phyloP scores from a whole-genome alignment of 2,329 filamentous ascomycete genomes.

The Aspergillus caelatus region DNA sequence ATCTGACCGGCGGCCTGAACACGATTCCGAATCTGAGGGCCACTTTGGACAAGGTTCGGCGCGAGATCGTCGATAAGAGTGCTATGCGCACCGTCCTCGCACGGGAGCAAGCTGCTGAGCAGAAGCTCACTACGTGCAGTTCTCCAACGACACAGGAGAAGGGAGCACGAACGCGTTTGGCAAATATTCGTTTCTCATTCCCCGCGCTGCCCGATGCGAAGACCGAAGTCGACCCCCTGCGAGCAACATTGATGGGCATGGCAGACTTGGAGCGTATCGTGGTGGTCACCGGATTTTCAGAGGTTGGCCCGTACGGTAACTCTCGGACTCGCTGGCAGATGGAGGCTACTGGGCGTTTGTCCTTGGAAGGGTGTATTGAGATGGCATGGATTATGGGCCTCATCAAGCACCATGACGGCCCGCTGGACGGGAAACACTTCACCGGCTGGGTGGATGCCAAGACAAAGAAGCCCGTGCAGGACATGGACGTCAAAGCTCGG shows the following conservation, averaged over 20 bases:
- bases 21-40: constrained; percentile 96
- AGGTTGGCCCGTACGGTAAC: constrained; percentile 88
- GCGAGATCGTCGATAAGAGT: constrained; percentile 92
- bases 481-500: constrained; percentile 96
- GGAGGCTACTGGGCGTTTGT: constrained; percentile 96
- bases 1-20: constrained; percentile 95
- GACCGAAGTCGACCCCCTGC: constrained; percentile 83
- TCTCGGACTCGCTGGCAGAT: constrained; percentile 98
- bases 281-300: constrained; percentile 93
- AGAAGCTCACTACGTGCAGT: constrained; percentile 67
- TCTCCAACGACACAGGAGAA: constrained; percentile 68
- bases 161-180: constrained; percentile 91
- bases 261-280: constrained; percentile 98
- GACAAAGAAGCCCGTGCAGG: constrained; percentile 90
- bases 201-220: constrained; percentile 90
- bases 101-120: constrained; percentile 94
- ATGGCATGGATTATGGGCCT: constrained; percentile 99
- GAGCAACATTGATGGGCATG: constrained; percentile 93
- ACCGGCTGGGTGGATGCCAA: constrained; percentile 96
- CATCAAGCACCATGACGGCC: constrained; percentile 98
- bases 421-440: constrained; percentile 93
- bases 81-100: constrained; percentile 91
- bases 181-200: constrained; percentile 98
- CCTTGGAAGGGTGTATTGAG: constrained; percentile 94
- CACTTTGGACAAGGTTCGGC: constrained; percentile 88